Conservation (phyloP, 2,329 filamentous ascomycete species). For the Cryoendolithus antarcticus region DNA sequence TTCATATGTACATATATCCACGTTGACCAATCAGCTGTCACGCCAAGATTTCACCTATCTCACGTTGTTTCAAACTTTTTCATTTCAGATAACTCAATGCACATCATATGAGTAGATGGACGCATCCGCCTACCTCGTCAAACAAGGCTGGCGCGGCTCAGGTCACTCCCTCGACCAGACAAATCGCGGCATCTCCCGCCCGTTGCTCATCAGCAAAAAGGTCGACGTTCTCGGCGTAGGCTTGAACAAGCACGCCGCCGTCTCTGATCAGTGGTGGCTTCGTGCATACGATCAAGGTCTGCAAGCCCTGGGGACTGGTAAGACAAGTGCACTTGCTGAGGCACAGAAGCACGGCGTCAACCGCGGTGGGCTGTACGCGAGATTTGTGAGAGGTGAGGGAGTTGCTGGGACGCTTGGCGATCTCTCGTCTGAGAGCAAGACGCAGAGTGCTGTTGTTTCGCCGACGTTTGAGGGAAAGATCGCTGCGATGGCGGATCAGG, state of each 20-base stretch:
- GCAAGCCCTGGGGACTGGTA: constrained; percentile 56
- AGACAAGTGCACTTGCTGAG: constrained; percentile 41
- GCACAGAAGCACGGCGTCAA: constrained; percentile 35
- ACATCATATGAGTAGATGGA: constrained; percentile 48
- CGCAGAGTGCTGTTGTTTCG: constrained; percentile 5
- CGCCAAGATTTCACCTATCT: no score
- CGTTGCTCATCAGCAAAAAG: constrained; percentile 73
- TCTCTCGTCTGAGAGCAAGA: no score
- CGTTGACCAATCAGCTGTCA: no score
- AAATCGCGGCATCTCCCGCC: constrained; percentile 65
- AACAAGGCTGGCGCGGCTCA: constrained; percentile 80
- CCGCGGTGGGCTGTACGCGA: constrained; percentile 57
- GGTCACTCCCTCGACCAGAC: constrained; percentile 78
- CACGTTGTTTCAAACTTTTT: no score
- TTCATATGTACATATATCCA: no score
- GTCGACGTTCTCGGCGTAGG: constrained; percentile 71
- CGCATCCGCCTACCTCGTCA: constrained; percentile 66
- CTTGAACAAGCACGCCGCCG: constrained; percentile 51
- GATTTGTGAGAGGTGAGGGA: constrained; percentile 72
- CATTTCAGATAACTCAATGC: no score
- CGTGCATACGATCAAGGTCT: constrained; percentile 86
- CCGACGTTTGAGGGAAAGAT: neutral
- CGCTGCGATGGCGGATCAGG: neutral
- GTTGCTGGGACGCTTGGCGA: constrained; percentile 55
- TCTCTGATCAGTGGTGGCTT: constrained; percentile 89